Evolutionary conservation across 345 rosid genomes (phyloP).

Genomic region (Diplotaxis tenuifolia): DNA sequence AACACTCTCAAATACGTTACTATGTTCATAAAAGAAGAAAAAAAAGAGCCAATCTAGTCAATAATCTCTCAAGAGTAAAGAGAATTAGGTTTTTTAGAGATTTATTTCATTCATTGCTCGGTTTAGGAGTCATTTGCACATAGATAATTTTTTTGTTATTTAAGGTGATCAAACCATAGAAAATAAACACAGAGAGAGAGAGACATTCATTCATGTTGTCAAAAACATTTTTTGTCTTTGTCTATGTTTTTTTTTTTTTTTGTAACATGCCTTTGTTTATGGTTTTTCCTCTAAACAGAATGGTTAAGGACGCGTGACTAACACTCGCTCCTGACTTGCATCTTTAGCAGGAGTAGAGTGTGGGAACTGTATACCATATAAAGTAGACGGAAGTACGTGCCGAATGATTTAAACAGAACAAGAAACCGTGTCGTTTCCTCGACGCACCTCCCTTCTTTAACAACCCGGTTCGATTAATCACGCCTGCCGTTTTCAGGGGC

Average conservation of each 20-base stretch:
- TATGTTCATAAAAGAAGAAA: neutral
- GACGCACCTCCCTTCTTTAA: constrained; percentile 25
- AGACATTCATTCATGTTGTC: constrained; percentile 6
- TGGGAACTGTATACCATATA: neutral
- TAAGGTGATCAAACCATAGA: constrained; percentile 19
- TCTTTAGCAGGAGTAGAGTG: constrained; percentile 6
- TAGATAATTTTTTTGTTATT: constrained; percentile 25
- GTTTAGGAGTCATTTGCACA: constrained; percentile 20
- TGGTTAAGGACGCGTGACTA: constrained; percentile 2
- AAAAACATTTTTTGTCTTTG: neutral
- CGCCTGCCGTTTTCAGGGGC: constrained; percentile 23
- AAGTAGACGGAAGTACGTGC: constrained; percentile 26
- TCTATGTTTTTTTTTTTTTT: no score
- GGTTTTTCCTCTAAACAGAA: constrained; percentile 8
- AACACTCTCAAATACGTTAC: constrained; percentile 37
- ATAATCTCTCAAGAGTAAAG: constrained; percentile 9
- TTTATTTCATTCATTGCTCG: constrained; percentile 29
- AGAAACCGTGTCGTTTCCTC: constrained; percentile 17
- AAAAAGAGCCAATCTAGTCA: constrained; percentile 14
- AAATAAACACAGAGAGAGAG: constrained; percentile 13
- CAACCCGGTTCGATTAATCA: constrained; percentile 30
- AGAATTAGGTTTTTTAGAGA: constrained; percentile 24
- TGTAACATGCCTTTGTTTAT: no score
- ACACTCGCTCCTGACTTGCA: neutral
- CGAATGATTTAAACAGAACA: constrained; percentile 5